Evolutionary conservation across 768 basidiomycete species (phyloP).

Genomic region (Tremella mesenterica): DNA sequence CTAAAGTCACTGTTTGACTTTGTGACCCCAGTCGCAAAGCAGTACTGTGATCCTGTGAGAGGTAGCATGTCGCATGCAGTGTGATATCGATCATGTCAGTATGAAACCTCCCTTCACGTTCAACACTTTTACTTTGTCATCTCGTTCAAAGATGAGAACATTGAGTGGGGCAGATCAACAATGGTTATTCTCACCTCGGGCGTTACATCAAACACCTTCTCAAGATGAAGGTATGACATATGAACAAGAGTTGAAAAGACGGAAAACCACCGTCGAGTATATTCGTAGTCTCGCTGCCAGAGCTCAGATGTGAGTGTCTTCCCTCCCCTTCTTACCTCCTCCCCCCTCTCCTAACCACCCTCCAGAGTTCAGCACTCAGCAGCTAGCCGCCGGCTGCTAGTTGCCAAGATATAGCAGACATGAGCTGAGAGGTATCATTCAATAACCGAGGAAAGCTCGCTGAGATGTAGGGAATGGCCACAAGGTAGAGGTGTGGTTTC

Average conservation of each 20-base stretch:
- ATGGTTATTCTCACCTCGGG: conserved; percentile 31
- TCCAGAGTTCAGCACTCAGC: no score
- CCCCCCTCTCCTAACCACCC: no score
- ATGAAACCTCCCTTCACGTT: no score
- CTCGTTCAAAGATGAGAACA: conserved; percentile 21
- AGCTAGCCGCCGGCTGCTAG: background rate
- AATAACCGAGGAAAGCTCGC: background rate
- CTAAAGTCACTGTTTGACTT: no score
- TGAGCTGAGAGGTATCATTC: background rate
- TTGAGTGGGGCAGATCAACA: conserved; percentile 28
- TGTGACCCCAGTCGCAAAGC: no score
- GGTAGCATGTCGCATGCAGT: no score
- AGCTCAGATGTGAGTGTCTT: conserved; percentile 14
- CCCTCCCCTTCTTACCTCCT: no score
- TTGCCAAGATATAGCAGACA: background rate
- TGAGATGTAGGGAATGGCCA: no score
- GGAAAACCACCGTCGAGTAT: conserved; percentile 18
- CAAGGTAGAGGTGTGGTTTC: conserved; percentile 24
- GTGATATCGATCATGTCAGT: no score
- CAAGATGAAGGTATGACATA: conserved; percentile 15
- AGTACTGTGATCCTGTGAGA: no score
- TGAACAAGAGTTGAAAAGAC: conserved; percentile 21
- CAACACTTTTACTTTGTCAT: no score
- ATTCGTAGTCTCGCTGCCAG: conserved; percentile 24
- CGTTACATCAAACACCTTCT: conserved; percentile 31